Percentiles rank a stretch among this genome's conserved stretches.
These are phyloP conservation scores for Chaetomium globosum DNA, from an alignment of 2,329 filamentous ascomycete species.

Conservation along the genomic window DNA sequence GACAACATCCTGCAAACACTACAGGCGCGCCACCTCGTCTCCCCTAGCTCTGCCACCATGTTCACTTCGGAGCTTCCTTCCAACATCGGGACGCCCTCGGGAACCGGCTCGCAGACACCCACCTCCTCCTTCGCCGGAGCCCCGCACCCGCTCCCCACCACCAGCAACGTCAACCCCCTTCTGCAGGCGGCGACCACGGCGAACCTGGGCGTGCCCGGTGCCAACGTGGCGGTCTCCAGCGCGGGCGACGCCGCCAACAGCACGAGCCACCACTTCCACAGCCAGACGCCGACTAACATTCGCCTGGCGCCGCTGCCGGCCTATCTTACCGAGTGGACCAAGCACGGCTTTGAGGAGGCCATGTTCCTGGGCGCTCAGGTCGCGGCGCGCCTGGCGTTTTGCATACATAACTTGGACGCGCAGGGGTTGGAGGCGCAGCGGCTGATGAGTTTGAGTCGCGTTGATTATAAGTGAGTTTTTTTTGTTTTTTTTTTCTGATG, in stretches of 20 bases:
- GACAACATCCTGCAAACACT: conserved; percentile 84
- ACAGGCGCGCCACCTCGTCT: conserved; percentile 81
- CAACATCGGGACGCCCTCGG: conserved; percentile 85
- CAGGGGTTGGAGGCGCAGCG: conserved; percentile 56
- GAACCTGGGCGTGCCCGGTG: conserved; percentile 51
- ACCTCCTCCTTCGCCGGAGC: conserved; percentile 61
- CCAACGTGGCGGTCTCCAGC: conserved; percentile 41
- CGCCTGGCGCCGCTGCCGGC: conserved; percentile 76
- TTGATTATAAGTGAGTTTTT: conserved; percentile 63
- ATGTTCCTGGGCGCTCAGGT: conserved; percentile 87
- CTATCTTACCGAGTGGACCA: conserved; percentile 91
- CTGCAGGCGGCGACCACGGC: conserved; percentile 87
- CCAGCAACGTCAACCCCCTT: conserved; percentile 74
- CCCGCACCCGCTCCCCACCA: conserved; percentile 56
- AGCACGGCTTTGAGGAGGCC: conserved; percentile 75
- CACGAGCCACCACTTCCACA: conserved; percentile 57
- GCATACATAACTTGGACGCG: conserved; percentile 60
- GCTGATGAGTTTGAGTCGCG: conserved; percentile 58
- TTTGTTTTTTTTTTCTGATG: not conserved
- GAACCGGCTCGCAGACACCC: conserved; percentile 89
- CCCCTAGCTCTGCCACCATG: conserved; percentile 89
- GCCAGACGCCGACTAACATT: conserved; percentile 79
- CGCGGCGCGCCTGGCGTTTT: conserved; percentile 66
- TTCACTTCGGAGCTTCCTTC: conserved; percentile 97
- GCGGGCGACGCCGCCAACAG: conserved; percentile 48